Evolutionary conservation across 1,284 basidiomycete species (phyloP).

Genomic region (Anthracocystis panici-leucophaei): DNA sequence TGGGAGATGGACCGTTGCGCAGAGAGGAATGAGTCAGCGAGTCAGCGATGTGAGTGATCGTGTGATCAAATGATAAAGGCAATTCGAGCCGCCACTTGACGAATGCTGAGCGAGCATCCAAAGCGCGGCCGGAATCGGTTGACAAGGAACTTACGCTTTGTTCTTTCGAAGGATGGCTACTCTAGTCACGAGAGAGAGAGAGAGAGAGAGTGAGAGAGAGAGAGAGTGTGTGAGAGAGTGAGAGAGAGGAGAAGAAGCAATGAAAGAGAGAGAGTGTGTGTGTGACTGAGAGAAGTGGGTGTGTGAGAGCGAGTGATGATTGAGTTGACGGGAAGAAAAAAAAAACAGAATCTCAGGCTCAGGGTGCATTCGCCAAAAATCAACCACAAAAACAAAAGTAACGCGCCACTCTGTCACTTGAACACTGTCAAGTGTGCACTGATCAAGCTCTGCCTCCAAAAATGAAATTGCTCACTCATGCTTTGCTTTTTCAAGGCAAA

Average conservation of each 20-base stretch:
- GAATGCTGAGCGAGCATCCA: neutral
- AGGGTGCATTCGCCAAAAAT: slow-evolving; percentile 1
- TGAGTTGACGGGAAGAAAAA: too few relatives aligned
- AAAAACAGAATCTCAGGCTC: neutral
- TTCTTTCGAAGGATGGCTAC: neutral
- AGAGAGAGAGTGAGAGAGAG: neutral
- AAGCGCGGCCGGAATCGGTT: too few relatives aligned
- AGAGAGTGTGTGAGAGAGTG: neutral
- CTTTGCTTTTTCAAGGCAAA: neutral
- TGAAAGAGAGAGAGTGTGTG: neutral
- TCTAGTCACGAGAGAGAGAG: neutral
- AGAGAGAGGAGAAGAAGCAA: neutral
- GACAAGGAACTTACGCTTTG: slow-evolving; percentile 1
- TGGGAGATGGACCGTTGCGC: neutral
- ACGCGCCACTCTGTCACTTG: neutral
- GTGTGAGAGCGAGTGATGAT: too few relatives aligned
- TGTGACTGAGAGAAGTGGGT: too few relatives aligned
- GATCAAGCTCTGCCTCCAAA: slow-evolving; percentile 2
- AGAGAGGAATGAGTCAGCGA: slow-evolving; percentile 1
- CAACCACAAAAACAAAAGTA: neutral
- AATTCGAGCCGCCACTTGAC: neutral
- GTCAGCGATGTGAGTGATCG: slow-evolving; percentile 1
- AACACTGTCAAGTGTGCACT: neutral
- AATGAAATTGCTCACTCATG: slow-evolving; percentile 4
- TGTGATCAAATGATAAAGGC: neutral